phyloP scores from a whole-genome alignment of 148 eudicot genomes.

The Dianthus caryophyllus region DNA sequence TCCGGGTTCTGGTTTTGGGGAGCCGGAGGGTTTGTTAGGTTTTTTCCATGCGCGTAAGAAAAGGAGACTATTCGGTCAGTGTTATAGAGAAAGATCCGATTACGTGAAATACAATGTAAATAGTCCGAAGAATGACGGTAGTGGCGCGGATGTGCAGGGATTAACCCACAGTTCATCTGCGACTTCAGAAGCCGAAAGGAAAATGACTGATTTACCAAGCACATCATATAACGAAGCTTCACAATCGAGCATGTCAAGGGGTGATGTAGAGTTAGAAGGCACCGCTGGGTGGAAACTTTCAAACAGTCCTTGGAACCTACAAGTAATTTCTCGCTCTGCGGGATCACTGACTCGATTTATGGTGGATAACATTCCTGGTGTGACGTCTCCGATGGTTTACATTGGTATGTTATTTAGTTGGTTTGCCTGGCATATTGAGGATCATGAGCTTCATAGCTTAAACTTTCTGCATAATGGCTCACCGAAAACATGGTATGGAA shows the following conservation, averaged over 20 bases:
- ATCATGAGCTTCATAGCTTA: constrained; percentile 99
- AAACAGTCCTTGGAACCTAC: constrained; percentile 95
- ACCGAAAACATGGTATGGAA: constrained; percentile 92
- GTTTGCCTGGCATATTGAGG: constrained; percentile 99
- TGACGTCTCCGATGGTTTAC: constrained; percentile 96
- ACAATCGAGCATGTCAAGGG: constrained; percentile 23
- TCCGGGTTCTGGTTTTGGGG: constrained; percentile 95
- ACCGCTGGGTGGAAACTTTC: constrained; percentile 93
- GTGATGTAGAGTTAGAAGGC: constrained; percentile 52
- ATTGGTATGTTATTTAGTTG: constrained; percentile 97
- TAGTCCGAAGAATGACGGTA: constrained; percentile 13
- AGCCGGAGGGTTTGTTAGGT: constrained; percentile 50
- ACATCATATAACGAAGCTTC: constrained; percentile 18
- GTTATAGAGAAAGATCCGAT: constrained; percentile 29
- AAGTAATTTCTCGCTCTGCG: constrained; percentile 85
- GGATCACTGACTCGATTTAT: constrained; percentile 93
- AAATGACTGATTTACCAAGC: constrained; percentile 18
- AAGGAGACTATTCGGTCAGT: constrained; percentile 39
- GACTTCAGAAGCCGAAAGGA: constrained; percentile 21
- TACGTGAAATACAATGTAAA: constrained; percentile 27
- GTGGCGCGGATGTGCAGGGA: constrained; percentile 22
- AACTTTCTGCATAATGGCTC: constrained; percentile 88
- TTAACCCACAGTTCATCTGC: constrained; percentile 16
- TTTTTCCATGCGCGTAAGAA: constrained; percentile 42
- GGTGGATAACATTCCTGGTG: constrained; percentile 99